Base-by-base conservation (phyloP, 192 early-diverging fungal genomes). In the Rhizoclosmatium sp. region DNA sequence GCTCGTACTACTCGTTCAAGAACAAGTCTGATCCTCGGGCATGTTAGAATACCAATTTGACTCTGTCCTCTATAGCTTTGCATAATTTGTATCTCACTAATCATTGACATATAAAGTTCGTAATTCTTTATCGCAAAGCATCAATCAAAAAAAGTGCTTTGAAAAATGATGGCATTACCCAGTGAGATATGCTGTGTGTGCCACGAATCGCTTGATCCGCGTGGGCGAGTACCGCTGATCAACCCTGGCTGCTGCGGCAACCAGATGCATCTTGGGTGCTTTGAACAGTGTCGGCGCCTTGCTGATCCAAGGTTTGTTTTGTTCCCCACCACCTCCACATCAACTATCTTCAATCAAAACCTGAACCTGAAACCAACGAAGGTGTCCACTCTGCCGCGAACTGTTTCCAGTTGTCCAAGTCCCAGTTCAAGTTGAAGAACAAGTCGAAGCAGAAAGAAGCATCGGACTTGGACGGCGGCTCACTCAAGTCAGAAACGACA, bases 191-290 rank as follows among this genome's bases (percentile, higher is more conserved):
- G 67, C 46, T 31, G 44, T 16, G 67, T 69, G n/a, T 69, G 67
- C 40, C 67, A 47, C 16, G 14, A 14, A 10, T 7, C 10, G 9
- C 67, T 69, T 10, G 67, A 69, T 47, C 67, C 67, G 31, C 40
- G 67, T 12, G 67, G 67, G 47, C 44, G 67, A 3, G 14, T 31
- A 2, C 67, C 67, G 0, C 9, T 75, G 60, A 47, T 75, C 59
- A 47, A 48, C 59, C 73, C 61, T 1, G 73, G 46, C 16, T 21
- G 68, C 59, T 75, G 73, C 59, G 73, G 73, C 19, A 42, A 75
- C 44, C 39, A 64, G 56, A 41, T 64, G 9, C 73, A 75, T 40
- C 61, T 75, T 14, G 47, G 10, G 14, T 75, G 73, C 44, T 75
- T 46, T 46, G 12, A 64, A 46, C 4, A n/a, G 5, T 69, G 73